Conservation (phyloP, 305 asterid genomes). For the Salvia sclarea region DNA sequence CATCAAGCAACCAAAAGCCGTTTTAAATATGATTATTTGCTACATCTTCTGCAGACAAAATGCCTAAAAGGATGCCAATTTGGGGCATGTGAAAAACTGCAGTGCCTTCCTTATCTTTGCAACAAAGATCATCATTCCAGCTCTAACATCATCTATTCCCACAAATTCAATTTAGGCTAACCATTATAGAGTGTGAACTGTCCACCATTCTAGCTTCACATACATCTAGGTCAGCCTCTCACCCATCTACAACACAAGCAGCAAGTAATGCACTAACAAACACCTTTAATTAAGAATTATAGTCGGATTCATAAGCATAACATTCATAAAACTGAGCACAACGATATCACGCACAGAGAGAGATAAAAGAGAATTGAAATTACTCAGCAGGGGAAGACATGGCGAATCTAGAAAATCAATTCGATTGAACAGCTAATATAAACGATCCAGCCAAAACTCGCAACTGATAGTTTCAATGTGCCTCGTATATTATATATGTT, state of each 20-base stretch:
- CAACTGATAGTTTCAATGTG: not conserved
- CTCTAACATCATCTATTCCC: constrained; percentile 19
- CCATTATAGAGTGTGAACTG: not conserved
- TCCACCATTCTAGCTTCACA: not conserved
- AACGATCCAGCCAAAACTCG: constrained; percentile 20
- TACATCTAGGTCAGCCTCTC: constrained; percentile 24
- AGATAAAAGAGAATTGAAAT: constrained; percentile 26
- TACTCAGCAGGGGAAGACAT: constrained; percentile 97
- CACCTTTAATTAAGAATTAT: not conserved
- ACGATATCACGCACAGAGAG: not conserved
- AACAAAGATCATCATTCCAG: not conserved
- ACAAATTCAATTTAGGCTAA: constrained; percentile 8
- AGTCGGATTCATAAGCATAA: constrained; percentile 9
- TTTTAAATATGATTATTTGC: not conserved
- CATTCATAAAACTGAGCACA: not conserved
- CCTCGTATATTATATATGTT: too few relatives aligned
- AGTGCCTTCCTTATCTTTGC: not conserved
- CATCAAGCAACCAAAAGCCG: not conserved
- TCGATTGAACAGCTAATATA: constrained; percentile 1
- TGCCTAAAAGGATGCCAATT: constrained; percentile 1
- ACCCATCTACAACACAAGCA: constrained; percentile 20
- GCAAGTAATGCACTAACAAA: constrained; percentile 9
- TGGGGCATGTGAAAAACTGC: constrained; percentile 6
- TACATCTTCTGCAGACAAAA: not conserved
- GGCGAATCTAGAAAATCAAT: constrained; percentile 33